Evolutionary conservation across 2,329 filamentous ascomycete species (phyloP).

Genomic region (Cytospora piceae): DNA sequence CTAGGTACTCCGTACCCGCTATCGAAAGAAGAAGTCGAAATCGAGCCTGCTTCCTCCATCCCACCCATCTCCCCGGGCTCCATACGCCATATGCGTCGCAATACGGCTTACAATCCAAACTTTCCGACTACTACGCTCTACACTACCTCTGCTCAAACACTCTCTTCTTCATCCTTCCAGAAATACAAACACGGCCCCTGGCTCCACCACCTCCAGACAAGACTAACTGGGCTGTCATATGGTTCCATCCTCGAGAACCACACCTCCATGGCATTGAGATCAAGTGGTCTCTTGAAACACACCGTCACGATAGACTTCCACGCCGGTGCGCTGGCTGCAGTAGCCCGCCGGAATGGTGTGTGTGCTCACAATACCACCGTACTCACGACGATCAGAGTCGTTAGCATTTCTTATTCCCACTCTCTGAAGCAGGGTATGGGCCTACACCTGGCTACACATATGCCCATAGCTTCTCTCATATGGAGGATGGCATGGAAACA

Average conservation of each 20-base stretch:
- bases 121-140: neutral
- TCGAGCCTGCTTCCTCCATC: neutral
- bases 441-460: constrained; percentile 19
- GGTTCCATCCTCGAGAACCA: neutral
- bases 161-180: neutral
- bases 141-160: neutral
- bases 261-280: neutral
- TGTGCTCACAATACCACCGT: constrained; percentile 10
- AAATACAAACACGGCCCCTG: neutral
- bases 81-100: neutral
- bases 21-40: neutral
- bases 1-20: neutral
- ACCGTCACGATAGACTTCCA: constrained; percentile 16
- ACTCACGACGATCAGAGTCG: constrained; percentile 8
- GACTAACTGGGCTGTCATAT: neutral
- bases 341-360: constrained; percentile 17
- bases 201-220: neutral
- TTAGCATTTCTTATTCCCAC: neutral
- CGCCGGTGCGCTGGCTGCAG: constrained; percentile 17
- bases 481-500: constrained; percentile 17
- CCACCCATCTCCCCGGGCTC: neutral
- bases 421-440: constrained; percentile 18
- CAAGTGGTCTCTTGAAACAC: constrained; percentile 24
- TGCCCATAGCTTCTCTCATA: constrained; percentile 13
- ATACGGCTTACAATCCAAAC: neutral